Conservation (phyloP, 2,329 filamentous ascomycete species). For the Sclerotiophoma versabilis region DNA sequence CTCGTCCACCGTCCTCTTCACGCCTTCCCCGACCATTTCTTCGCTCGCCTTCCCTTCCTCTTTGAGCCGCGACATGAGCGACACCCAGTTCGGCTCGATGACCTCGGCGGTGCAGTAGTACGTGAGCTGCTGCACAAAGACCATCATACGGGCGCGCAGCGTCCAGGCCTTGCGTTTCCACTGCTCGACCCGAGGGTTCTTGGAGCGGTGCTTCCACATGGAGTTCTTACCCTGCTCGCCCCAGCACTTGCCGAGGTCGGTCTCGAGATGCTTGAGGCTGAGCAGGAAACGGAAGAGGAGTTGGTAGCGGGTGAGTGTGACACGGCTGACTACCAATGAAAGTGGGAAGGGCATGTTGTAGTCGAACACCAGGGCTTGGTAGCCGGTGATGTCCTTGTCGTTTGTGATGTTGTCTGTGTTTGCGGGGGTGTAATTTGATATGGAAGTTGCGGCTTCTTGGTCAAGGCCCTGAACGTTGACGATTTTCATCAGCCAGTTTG, state of each 20-base stretch:
- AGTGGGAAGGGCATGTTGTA: conserved; percentile 94
- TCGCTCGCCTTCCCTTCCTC: conserved; percentile 51
- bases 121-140: conserved; percentile 94
- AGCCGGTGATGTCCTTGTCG: conserved; percentile 87
- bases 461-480: conserved; percentile 97
- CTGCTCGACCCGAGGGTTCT: conserved; percentile 75
- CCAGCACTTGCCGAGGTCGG: conserved; percentile 86
- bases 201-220: conserved; percentile 83
- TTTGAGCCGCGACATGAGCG: conserved; percentile 85
- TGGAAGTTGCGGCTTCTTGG: conserved; percentile 70
- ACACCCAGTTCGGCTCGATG: conserved; percentile 96
- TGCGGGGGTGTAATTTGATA: conserved; percentile 75
- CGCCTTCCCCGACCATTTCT: conserved; percentile 50
- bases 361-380: conserved; percentile 91
- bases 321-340: conserved; percentile 92
- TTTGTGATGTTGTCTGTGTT: conserved; percentile 66
- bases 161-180: conserved; percentile 97
- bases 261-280: conserved; percentile 87
- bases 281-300: conserved; percentile 93
- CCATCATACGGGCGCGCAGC: conserved; percentile 88
- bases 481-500: conserved; percentile 92
- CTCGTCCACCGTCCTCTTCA: conserved; percentile 89
- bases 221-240: conserved; percentile 82
- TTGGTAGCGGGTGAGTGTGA: conserved; percentile 97
- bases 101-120: conserved; percentile 98